phyloP scores from a whole-genome alignment of 2,329 filamentous ascomycete genomes.

The Ceratocystis albifundus region DNA sequence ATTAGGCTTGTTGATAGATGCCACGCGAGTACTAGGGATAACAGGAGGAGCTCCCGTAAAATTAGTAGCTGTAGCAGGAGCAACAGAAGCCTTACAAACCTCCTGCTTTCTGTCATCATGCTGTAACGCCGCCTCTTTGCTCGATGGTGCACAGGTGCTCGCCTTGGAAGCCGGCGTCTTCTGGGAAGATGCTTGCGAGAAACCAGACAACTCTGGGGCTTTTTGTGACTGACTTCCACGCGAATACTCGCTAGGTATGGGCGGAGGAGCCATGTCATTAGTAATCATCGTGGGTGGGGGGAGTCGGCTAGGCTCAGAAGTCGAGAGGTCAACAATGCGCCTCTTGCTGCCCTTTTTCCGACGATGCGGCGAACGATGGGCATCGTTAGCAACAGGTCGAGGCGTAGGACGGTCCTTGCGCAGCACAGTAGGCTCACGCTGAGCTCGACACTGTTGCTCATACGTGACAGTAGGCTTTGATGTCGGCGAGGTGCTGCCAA shows the following conservation, averaged over 20 bases:
- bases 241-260: slow-evolving; percentile 15
- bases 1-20: background rate
- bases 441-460: slow-evolving; percentile 31
- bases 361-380: slow-evolving; percentile 47
- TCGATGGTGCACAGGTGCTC: background rate
- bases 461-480: slow-evolving; percentile 49
- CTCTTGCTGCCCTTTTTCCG: slow-evolving; percentile 43
- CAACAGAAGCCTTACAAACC: background rate
- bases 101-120: background rate
- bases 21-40: background rate
- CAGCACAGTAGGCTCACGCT: slow-evolving; percentile 30
- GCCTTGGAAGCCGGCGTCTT: background rate
- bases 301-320: slow-evolving; percentile 33
- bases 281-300: slow-evolving; percentile 19
- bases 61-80: background rate
- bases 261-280: slow-evolving; percentile 18
- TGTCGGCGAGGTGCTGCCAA: slow-evolving; percentile 20
- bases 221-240: background rate
- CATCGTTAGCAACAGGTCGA: slow-evolving; percentile 45
- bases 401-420: slow-evolving; percentile 49
- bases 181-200: background rate
- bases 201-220: slow-evolving; percentile 7
- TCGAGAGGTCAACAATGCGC: slow-evolving; percentile 54
- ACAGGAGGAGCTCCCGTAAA: slow-evolving; percentile 9
- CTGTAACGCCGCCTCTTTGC: background rate